A percentile compares a stretch with the other conserved stretches of the same genome.
Evolutionary conservation across 805 yeast genomes (phyloP).

Genomic region (Schwanniomyces sp.): DNA sequence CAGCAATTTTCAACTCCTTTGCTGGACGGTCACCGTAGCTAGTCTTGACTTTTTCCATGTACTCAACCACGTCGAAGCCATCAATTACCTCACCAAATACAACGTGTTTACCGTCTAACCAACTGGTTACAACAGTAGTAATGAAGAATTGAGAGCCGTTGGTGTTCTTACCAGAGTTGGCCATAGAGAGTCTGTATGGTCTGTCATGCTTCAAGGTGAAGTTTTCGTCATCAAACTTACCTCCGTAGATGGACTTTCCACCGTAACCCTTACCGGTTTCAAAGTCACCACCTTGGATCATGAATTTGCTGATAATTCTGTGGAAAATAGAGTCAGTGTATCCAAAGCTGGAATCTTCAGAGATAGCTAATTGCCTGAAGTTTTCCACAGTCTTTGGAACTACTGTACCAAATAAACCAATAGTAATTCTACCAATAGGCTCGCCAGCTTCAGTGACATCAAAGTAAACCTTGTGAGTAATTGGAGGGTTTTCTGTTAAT

Average conservation of each 20-base stretch:
- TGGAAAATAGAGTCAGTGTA: slow-evolving; percentile 69
- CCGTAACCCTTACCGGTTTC: slow-evolving; percentile 72
- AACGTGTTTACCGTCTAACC: slow-evolving; percentile 95
- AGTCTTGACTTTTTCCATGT: slow-evolving; percentile 74
- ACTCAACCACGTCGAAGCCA: slow-evolving; percentile 78
- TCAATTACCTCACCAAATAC: slow-evolving; percentile 93
- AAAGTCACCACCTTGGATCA: slow-evolving; percentile 90
- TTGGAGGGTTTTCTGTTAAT: slow-evolving; percentile 44
- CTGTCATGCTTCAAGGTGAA: slow-evolving; percentile 66
- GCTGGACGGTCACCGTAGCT: slow-evolving; percentile 65
- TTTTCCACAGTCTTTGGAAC: slow-evolving; percentile 74
- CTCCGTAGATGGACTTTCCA: slow-evolving; percentile 81
- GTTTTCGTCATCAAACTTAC: slow-evolving; percentile 74
- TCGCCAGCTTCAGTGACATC: slow-evolving; percentile 82
- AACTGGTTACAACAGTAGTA: slow-evolving; percentile 84
- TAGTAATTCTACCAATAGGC: slow-evolving; percentile 73
- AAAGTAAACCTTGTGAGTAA: slow-evolving; percentile 82
- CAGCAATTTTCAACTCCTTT: slow-evolving; percentile 60
- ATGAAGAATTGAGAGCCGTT: slow-evolving; percentile 96
- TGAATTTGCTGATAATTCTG: slow-evolving; percentile 67
- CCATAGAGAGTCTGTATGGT: slow-evolving; percentile 74
- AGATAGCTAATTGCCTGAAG: slow-evolving; percentile 72
- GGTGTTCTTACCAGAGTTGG: slow-evolving; percentile 73
- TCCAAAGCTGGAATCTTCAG: slow-evolving; percentile 60
- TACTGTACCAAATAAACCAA: slow-evolving; percentile 80